Percentiles rank a stretch among this genome's conserved stretches.
These are phyloP conservation scores for Cladorrhinum sp. DNA, from an alignment of 2,329 filamentous ascomycete species.

Conservation along the genomic window DNA sequence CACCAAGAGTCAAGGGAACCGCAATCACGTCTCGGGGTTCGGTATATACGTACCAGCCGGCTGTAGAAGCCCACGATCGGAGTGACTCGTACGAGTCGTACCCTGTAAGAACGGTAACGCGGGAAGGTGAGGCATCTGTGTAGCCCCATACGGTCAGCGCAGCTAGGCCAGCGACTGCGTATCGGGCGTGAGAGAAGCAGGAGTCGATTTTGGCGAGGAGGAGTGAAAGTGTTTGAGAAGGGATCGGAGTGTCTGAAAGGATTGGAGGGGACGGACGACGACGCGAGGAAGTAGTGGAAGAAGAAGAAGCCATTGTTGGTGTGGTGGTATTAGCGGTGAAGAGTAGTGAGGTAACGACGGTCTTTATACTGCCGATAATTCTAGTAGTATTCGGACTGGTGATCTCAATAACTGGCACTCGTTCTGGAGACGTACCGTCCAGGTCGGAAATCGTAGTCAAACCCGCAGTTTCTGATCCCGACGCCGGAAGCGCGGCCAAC, in stretches of 20 bases:
- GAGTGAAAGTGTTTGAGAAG: constrained; percentile 32
- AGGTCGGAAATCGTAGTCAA: no score
- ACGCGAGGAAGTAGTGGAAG: background rate
- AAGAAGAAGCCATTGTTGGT: no score
- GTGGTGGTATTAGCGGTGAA: no score
- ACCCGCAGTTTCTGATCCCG: no score
- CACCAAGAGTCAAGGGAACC: no score
- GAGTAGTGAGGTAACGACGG: no score
- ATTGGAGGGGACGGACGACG: constrained; percentile 15
- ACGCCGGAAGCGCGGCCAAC: no score
- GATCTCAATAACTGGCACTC: no score
- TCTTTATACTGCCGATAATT: no score
- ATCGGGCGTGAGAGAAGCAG: constrained; percentile 43
- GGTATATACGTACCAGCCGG: background rate
- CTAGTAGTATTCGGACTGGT: no score
- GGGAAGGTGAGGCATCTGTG: constrained; percentile 27
- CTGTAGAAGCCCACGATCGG: background rate
- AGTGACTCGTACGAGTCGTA: background rate
- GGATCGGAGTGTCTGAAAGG: constrained; percentile 27
- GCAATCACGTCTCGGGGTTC: no score
- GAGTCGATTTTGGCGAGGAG: constrained; percentile 40
- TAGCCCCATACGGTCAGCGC: constrained; percentile 46
- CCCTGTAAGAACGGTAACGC: constrained; percentile 29
- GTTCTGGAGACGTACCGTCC: no score
- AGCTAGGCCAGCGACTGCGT: constrained; percentile 45